Evolutionary conservation across 495 filamentous ascomycete genomes (phyloP).

Genomic region (Aeminium ludgeri): DNA sequence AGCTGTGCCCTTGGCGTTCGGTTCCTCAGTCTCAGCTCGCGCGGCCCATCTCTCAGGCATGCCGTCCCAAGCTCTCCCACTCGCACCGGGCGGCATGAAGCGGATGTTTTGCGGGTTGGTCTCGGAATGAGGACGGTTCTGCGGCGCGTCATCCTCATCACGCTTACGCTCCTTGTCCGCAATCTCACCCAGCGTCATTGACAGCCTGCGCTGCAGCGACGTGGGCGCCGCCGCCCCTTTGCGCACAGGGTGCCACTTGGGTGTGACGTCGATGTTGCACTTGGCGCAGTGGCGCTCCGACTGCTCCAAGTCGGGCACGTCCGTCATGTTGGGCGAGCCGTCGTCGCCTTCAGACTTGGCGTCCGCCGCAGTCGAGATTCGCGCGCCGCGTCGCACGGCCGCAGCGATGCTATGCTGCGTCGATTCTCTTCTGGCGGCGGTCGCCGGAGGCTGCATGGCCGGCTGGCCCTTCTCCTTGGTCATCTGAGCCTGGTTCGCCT

Average conservation of each 20-base stretch:
- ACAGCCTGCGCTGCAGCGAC: conserved; percentile 8
- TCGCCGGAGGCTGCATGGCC: not conserved
- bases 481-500: conserved; percentile 52
- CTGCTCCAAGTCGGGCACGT: conserved; percentile 7
- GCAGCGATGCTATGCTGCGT: conserved; percentile 10
- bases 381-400: conserved; percentile 11
- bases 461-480: conserved; percentile 25
- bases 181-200: conserved; percentile 12
- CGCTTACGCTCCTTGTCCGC: conserved; percentile 9
- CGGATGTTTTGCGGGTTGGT: conserved; percentile 1
- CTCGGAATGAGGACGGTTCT: too few species aligned
- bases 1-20: not conserved
- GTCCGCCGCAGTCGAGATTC: conserved; percentile 14
- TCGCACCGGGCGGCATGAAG: conserved; percentile 10
- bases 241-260: conserved; percentile 37
- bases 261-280: conserved; percentile 42
- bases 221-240: conserved; percentile 8
- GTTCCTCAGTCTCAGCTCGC: conserved; percentile 2
- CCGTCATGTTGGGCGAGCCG: conserved; percentile 15
- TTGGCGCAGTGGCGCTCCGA: conserved; percentile 25
- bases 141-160: too few species aligned
- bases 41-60: conserved; percentile 2
- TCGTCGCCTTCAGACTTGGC: conserved; percentile 16
- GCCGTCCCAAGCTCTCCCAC: conserved; percentile 9
- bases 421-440: conserved; percentile 9